These are phyloP conservation scores for Aspergillus clavatus DNA, from an alignment of 2,329 filamentous ascomycete genomes.

Conservation along the genomic window DNA sequence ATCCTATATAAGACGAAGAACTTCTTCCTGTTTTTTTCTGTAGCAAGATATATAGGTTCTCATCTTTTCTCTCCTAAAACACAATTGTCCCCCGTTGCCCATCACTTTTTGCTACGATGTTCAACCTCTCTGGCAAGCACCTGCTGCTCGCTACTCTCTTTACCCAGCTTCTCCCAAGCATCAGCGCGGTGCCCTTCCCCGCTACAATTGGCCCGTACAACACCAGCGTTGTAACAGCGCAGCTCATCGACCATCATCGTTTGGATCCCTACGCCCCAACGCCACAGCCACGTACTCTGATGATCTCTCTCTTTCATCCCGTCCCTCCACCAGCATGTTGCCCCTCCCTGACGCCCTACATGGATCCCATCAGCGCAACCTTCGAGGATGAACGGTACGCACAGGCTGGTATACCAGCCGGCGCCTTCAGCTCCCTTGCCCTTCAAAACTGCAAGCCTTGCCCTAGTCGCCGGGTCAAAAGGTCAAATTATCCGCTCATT, in stretches of 20 bases:
- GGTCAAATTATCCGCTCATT: slow-evolving; percentile 21
- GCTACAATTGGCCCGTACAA: not conserved
- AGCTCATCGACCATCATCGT: not conserved
- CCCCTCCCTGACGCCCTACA: not conserved
- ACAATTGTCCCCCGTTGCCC: not conserved
- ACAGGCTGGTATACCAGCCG: not conserved
- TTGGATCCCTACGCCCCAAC: not conserved
- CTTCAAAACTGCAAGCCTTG: not conserved
- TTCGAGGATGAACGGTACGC: not conserved
- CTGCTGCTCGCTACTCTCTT: not conserved
- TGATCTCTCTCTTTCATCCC: not conserved
- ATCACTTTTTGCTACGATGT: not conserved
- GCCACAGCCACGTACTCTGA: not conserved
- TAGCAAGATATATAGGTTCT: not conserved
- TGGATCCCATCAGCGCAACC: not conserved
- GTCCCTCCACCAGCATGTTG: not conserved
- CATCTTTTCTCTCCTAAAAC: not conserved
- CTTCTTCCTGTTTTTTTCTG: not conserved
- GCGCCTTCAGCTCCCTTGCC: not conserved
- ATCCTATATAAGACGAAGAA: not conserved
- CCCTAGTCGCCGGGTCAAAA: not conserved
- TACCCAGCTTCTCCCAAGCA: not conserved
- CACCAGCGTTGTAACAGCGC: not conserved
- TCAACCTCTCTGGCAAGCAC: not conserved
- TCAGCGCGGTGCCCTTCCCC: not conserved